These are phyloP conservation scores for Globisporangium paroecandrum DNA, from an alignment of 352 stramenopile genomes.

Conservation along the genomic window DNA sequence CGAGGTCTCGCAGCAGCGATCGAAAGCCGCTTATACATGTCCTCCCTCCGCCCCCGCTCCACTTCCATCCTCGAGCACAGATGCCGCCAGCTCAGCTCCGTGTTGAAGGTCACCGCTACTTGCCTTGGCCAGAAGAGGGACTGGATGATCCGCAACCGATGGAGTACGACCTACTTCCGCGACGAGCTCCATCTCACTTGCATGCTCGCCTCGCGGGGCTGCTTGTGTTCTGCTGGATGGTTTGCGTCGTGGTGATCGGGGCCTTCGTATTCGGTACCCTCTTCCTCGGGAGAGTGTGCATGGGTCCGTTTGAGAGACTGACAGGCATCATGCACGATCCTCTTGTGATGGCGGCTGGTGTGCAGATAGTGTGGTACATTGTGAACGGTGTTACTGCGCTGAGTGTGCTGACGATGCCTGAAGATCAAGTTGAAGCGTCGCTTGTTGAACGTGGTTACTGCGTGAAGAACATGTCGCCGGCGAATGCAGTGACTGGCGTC, in stretches of 20 bases:
- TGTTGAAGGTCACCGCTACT: slow-evolving; percentile 67
- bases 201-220: slow-evolving; percentile 49
- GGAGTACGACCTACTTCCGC: slow-evolving; percentile 70
- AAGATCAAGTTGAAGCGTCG: slow-evolving; percentile 55
- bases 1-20: slow-evolving; percentile 18
- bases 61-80: slow-evolving; percentile 75
- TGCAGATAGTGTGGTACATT: slow-evolving; percentile 76
- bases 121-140: slow-evolving; percentile 83
- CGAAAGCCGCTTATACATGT: slow-evolving; percentile 36
- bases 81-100: slow-evolving; percentile 67
- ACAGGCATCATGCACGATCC: slow-evolving; percentile 72
- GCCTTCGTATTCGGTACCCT: slow-evolving; percentile 66
- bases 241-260: slow-evolving; percentile 59
- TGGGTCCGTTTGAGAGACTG: slow-evolving; percentile 66
- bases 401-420: slow-evolving; percentile 51
- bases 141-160: slow-evolving; percentile 61
- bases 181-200: slow-evolving; percentile 49
- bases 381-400: slow-evolving; percentile 63
- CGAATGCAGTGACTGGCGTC: slow-evolving; percentile 46
- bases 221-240: slow-evolving; percentile 52
- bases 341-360: slow-evolving; percentile 64
- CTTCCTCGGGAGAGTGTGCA: slow-evolving; percentile 59
- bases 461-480: slow-evolving; percentile 58
- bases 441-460: slow-evolving; percentile 66
- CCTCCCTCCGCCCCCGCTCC: slow-evolving; percentile 64